phyloP scores from a whole-genome alignment of 2,329 filamentous ascomycete species.

The Ophiosphaerella korrae region DNA sequence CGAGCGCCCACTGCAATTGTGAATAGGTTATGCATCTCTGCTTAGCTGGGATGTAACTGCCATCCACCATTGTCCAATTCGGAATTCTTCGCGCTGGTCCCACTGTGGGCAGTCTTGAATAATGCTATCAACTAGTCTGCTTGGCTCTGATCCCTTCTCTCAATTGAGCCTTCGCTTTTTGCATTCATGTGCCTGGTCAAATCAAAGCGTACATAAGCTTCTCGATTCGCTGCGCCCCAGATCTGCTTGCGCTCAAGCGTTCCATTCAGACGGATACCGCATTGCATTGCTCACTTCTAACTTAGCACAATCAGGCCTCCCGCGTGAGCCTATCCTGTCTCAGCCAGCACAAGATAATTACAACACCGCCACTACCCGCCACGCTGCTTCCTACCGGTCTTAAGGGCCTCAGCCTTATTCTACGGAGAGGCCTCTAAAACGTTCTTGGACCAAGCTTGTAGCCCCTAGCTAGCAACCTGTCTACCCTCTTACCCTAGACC shows the following conservation, averaged over 20 bases:
- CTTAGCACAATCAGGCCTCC: slow-evolving; percentile 35
- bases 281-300: slow-evolving; percentile 25
- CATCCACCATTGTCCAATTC: slow-evolving; percentile 29
- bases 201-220: slow-evolving; percentile 29
- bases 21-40: slow-evolving; percentile 40
- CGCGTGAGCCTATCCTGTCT: slow-evolving; percentile 35
- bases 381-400: slow-evolving; percentile 34
- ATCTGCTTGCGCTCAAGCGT: slow-evolving; percentile 21
- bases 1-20: slow-evolving; percentile 40
- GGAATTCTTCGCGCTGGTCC: slow-evolving; percentile 33
- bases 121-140: slow-evolving; percentile 19
- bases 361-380: slow-evolving; percentile 45
- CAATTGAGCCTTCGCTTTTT: slow-evolving; percentile 19
- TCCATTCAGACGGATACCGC: slow-evolving; percentile 15
- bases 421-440: slow-evolving; percentile 37
- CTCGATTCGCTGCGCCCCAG: slow-evolving; percentile 34
- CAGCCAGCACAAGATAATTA: slow-evolving; percentile 40
- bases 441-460: slow-evolving; percentile 38
- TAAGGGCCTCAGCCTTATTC: slow-evolving; percentile 44
- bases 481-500: slow-evolving; percentile 31
- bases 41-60: slow-evolving; percentile 32
- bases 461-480: slow-evolving; percentile 36
- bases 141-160: no score
- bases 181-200: slow-evolving; percentile 28
- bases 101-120: slow-evolving; percentile 21